Base-by-base conservation (phyloP, 148 eudicot genomes). In the Mesembryanthemum crystallinum region DNA sequence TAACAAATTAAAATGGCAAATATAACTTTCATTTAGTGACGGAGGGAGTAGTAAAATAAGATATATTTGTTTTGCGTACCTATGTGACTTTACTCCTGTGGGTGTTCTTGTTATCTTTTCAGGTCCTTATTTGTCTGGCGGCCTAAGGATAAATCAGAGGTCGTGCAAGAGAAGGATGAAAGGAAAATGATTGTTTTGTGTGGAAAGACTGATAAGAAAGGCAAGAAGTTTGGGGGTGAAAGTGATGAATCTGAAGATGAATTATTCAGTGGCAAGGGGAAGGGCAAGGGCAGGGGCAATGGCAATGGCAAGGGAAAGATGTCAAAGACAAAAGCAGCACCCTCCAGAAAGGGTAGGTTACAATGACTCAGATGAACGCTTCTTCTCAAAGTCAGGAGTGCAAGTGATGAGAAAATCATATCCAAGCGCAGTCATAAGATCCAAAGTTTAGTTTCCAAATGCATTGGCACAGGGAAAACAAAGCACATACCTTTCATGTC, bases 51-150 rank as follows among this genome's bases (percentile, higher is more conserved):
- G n/a, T n/a, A n/a, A n/a, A n/a, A n/a, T n/a, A n/a, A n/a, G n/a
- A n/a, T n/a, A n/a, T n/a, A n/a, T n/a, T n/a, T n/a, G n/a, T n/a
- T n/a, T n/a, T n/a, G n/a, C n/a, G n/a, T 65, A 20, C 11, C 20
- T 65, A 9, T 65, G 37, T 24, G 27, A 21, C 39, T 43, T 37
- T 45, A 25, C 37, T n/a, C 30, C 32, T 4, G 11, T 28, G 18
- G 47, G 15, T 57, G 57, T 14, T 74, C 37, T 35, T 75, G 30
- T 60, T 81, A 9, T 33, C 30, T n/a, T 70, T 66, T 18, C 85
- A 94, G 97, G 84, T 94, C 98, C 25, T 71, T 94, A 73, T 95
- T 89, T 80, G 89, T 95, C 68, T 95, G 96, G 96, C 89, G 82
- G 85, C 98, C 96, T 0, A 86, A 83, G 79, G 93, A 92, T 64